Evolutionary conservation across 2,329 filamentous ascomycete species (phyloP), one percentile per base, ranked within the genome.

Genomic region (Trichoderma sp.): DNA sequence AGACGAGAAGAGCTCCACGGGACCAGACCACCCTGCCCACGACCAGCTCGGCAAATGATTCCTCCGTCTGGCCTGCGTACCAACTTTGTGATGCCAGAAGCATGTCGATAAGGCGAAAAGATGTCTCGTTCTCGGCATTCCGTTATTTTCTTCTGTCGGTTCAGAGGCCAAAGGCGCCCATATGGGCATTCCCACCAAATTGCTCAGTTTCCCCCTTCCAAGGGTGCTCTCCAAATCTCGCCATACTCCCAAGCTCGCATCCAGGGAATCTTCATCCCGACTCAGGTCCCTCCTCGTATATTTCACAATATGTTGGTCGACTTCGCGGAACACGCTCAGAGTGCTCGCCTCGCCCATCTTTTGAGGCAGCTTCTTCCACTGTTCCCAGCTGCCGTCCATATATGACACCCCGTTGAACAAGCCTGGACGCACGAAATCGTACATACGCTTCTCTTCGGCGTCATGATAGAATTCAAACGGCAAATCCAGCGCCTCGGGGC

Each of bases 11-110:
- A 81, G 73, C 34, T 81, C 80, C 14, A 81, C 80, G 6, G 78
- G 74, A 15, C 80, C 80, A 21, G 77, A 75, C 80, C 80, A 81
- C 2, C 80, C 80, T 3, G 80, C 80, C 80, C 80, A 81, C 2
- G 80, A 80, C 80, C 80, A 81, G 72, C 80, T 81, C 9, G 80
- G 80, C 65, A 81, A 73, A 53, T 81, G 80, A 0, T 73, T 71
- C 1, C 79, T 75, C 56, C 80, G 70, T n/a, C 69, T 75, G 1
- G 77, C 77, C 58, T 75, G 47, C 1, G 36, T 73, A 7, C 74
- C 75, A 4, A 79, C 77, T 43, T 74, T 75, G 63, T 81, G 80
- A n/a, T 81, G 80, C 80, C 80, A 81, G 72, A 81, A 81, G 61
- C 79, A 79, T 6, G 79, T 81, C 3, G 79, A 77, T 47, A 81